Evolutionary conservation across 1,284 basidiomycete genomes (phyloP).

Genomic region (Naganishia albida): DNA sequence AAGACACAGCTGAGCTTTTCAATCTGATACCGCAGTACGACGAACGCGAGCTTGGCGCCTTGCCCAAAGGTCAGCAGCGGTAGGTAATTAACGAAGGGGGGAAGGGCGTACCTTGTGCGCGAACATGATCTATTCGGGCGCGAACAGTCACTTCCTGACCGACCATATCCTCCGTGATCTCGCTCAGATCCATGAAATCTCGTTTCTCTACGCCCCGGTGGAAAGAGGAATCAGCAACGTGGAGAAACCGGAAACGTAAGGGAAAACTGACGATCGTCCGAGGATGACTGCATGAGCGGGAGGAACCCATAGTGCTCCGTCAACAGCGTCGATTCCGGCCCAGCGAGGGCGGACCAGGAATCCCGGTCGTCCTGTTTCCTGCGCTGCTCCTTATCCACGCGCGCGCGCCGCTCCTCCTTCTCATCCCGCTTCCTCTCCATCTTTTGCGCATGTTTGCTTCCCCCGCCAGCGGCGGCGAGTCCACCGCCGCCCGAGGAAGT

Average conservation of each 20-base stretch:
- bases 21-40: conserved; percentile 56
- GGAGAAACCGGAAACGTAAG: background rate
- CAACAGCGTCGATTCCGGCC: conserved; percentile 20
- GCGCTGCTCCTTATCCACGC: conserved; percentile 28
- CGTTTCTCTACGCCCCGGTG: conserved; percentile 21
- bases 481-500: background rate
- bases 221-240: background rate
- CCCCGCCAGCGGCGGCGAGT: background rate
- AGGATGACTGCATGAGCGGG: conserved; percentile 23
- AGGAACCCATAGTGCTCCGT: conserved; percentile 20
- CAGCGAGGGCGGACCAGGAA: conserved; percentile 16
- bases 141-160: conserved; percentile 39
- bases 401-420: conserved; percentile 28
- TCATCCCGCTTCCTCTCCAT: conserved; percentile 34
- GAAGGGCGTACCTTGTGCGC: conserved; percentile 30
- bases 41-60: conserved; percentile 57
- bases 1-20: conserved; percentile 58
- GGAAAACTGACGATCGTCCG: conserved; percentile 14
- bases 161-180: conserved; percentile 35
- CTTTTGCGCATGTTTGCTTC: conserved; percentile 27
- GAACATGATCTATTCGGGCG: conserved; percentile 40
- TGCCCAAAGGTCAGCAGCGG: conserved; percentile 29
- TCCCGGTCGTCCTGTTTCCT: conserved; percentile 26
- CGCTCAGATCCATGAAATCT: conserved; percentile 36
- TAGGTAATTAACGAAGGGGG: background rate